phyloP scores from a whole-genome alignment of 371 early-diverging fungal genomes.

The Apophysomyces variabilis region DNA sequence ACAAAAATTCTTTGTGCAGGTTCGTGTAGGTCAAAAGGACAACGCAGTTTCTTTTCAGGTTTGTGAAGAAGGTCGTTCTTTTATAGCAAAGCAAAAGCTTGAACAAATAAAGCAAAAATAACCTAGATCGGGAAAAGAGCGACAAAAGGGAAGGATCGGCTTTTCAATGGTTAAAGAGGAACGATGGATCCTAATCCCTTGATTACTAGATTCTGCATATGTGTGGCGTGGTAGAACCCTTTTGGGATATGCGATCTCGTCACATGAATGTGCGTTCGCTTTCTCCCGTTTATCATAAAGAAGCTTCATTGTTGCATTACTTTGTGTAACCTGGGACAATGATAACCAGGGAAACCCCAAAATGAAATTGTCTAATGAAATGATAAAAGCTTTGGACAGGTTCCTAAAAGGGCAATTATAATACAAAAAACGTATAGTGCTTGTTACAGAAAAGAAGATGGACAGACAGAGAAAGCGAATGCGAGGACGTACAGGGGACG shows the following conservation, averaged over 20 bases:
- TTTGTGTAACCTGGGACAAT: neutral
- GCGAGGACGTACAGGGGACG: too few relatives aligned
- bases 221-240: neutral
- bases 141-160: neutral
- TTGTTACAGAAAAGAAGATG: too few relatives aligned
- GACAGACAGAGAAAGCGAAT: too few relatives aligned
- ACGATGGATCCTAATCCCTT: neutral
- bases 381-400: neutral
- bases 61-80: neutral
- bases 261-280: neutral
- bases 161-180: neutral
- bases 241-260: neutral
- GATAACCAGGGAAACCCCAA: too few relatives aligned
- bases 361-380: too few relatives aligned
- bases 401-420: neutral
- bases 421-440: neutral
- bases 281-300: neutral
- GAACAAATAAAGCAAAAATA: slow-evolving; percentile 8
- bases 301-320: neutral
- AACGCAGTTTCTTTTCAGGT: too few relatives aligned
- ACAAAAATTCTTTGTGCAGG: too few relatives aligned
- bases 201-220: neutral
- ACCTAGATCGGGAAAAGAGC: neutral
- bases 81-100: neutral
- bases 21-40: too few relatives aligned